These are phyloP conservation scores for Botrytis medusae DNA, from an alignment of 2,329 filamentous ascomycete species.

Conservation along the genomic window DNA sequence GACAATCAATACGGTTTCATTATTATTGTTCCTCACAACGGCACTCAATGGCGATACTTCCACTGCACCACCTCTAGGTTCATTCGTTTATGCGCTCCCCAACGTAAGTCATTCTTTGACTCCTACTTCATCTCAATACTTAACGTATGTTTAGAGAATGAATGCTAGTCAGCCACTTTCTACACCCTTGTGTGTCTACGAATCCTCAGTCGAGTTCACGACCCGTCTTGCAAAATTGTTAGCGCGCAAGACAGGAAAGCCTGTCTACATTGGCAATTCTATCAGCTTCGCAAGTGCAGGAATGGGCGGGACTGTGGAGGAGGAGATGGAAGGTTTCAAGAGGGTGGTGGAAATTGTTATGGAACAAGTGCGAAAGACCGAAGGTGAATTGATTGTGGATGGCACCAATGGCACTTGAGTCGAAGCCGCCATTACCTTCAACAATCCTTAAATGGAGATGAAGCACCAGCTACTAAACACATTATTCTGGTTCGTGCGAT, in stretches of 20 bases:
- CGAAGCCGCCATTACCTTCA: constrained; percentile 4
- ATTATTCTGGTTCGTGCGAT: background rate
- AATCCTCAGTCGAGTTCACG: constrained; percentile 81
- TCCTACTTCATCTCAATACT: constrained; percentile 4
- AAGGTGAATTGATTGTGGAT: constrained; percentile 27
- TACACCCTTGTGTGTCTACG: constrained; percentile 75
- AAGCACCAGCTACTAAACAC: constrained; percentile 1
- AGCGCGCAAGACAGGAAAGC: constrained; percentile 67
- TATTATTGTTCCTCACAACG: constrained; percentile 63
- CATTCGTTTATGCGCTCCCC: constrained; percentile 90
- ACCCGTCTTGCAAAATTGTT: constrained; percentile 81
- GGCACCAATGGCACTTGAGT: constrained; percentile 17
- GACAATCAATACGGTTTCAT: constrained; percentile 56
- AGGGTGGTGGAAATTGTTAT: constrained; percentile 70
- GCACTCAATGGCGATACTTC: constrained; percentile 53
- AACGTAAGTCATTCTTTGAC: constrained; percentile 58
- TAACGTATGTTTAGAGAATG: constrained; percentile 35
- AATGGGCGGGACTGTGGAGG: constrained; percentile 79
- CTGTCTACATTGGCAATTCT: constrained; percentile 89
- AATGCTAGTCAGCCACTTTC: constrained; percentile 63
- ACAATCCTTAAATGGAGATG: background rate
- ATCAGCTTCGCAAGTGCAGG: constrained; percentile 72
- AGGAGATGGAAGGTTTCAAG: constrained; percentile 88
- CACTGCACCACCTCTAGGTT: constrained; percentile 65
- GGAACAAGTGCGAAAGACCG: constrained; percentile 48